These are phyloP conservation scores for Astragalus membranaceus DNA, from an alignment of 306 rosid genomes.

Conservation along the genomic window DNA sequence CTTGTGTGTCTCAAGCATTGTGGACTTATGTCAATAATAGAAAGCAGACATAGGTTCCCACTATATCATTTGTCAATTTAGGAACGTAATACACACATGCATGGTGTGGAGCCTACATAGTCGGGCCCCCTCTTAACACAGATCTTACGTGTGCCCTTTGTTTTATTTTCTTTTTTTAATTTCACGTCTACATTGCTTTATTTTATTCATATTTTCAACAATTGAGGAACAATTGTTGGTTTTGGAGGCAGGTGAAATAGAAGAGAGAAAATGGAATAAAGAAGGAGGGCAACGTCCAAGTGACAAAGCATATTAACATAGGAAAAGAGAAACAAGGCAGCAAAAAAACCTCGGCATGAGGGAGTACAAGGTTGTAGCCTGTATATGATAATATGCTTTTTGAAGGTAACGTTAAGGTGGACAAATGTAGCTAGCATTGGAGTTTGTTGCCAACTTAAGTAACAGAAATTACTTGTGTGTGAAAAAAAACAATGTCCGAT, in stretches of 20 bases:
- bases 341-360: conserved; percentile 8
- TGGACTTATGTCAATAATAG: conserved; percentile 2
- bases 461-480: conserved; percentile 4
- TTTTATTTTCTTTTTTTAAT: background rate
- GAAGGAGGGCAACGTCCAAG: background rate
- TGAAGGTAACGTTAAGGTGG: conserved; percentile 3
- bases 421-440: background rate
- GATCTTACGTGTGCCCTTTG: background rate
- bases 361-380: background rate
- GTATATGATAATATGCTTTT: background rate
- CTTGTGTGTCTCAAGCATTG: background rate
- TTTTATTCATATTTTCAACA: no score
- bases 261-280: background rate
- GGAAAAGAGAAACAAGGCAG: background rate
- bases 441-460: conserved; percentile 10
- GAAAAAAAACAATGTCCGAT: conserved; percentile 1
- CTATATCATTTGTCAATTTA: background rate
- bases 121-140: background rate
- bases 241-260: background rate
- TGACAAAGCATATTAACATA: background rate
- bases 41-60: background rate
- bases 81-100: background rate
- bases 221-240: background rate
- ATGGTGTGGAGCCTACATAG: background rate
- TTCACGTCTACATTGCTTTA: background rate